Conservation (phyloP, 495 filamentous ascomycete genomes). For the Trichoderma erinaceum region DNA sequence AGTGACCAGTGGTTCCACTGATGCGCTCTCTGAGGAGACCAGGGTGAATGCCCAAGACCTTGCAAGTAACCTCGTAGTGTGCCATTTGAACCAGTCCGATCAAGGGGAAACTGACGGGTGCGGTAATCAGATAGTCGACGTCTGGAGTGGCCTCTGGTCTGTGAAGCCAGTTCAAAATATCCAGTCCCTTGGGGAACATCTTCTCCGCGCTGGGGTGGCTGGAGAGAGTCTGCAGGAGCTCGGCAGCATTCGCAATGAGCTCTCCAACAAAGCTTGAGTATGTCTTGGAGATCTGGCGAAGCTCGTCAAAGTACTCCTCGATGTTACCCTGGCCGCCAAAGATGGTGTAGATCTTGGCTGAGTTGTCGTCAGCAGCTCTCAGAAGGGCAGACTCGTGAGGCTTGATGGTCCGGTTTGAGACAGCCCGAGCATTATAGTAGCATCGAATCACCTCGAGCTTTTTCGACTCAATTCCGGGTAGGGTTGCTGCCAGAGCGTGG, state of each 20-base stretch:
- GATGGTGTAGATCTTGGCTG: constrained; percentile 78
- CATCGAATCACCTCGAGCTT: constrained; percentile 78
- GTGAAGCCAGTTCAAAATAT: constrained; percentile 88
- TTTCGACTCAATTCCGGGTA: constrained; percentile 84
- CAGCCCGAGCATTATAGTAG: constrained; percentile 86
- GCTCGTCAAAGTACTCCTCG: constrained; percentile 97
- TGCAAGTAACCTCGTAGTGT: constrained; percentile 90
- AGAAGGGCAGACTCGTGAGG: constrained; percentile 89
- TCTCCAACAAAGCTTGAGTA: constrained; percentile 88
- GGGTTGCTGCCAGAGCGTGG: constrained; percentile 74
- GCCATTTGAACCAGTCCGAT: constrained; percentile 93
- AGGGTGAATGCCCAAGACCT: constrained; percentile 77
- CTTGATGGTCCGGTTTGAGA: constrained; percentile 73
- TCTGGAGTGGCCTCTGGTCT: constrained; percentile 84
- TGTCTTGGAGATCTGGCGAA: constrained; percentile 81
- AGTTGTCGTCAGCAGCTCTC: constrained; percentile 73
- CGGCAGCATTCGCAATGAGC: constrained; percentile 68
- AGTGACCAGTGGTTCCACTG: constrained; percentile 89
- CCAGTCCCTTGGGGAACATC: constrained; percentile 90
- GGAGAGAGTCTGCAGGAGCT: constrained; percentile 76
- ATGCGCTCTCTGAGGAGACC: constrained; percentile 77
- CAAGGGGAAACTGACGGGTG: constrained; percentile 92
- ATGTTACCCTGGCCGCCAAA: constrained; percentile 99
- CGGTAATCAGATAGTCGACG: constrained; percentile 90
- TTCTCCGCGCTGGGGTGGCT: constrained; percentile 83